These are phyloP conservation scores for Ochromonas danica DNA, from an alignment of 108 stramenopile genomes.

Conservation along the genomic window DNA sequence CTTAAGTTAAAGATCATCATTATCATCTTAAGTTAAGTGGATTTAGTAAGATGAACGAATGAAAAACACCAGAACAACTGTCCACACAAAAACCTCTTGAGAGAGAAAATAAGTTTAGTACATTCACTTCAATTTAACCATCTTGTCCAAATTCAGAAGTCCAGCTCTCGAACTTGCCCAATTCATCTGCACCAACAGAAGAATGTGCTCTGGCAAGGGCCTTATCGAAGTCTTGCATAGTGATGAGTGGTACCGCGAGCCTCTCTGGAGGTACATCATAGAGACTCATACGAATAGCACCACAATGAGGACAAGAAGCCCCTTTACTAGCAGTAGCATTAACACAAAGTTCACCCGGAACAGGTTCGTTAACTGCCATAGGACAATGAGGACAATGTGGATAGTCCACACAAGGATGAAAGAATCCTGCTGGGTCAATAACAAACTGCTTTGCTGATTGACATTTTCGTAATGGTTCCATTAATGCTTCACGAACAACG, in stretches of 20 bases:
- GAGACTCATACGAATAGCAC: slow-evolving; percentile 78
- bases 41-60: too few relatives aligned
- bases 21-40: too few relatives aligned
- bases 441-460: slow-evolving; percentile 87
- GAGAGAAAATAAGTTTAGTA: too few relatives aligned
- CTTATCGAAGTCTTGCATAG: slow-evolving; percentile 51
- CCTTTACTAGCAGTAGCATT: slow-evolving; percentile 61
- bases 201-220: slow-evolving; percentile 48
- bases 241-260: slow-evolving; percentile 30
- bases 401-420: slow-evolving; percentile 51
- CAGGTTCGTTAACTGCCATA: slow-evolving; percentile 61
- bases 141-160: slow-evolving; percentile 80
- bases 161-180: slow-evolving; percentile 86
- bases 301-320: slow-evolving; percentile 78
- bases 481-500: slow-evolving; percentile 91
- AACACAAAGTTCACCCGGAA: slow-evolving; percentile 25
- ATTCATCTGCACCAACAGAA: slow-evolving; percentile 85
- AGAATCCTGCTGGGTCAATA: background rate
- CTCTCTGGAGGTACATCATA: slow-evolving; percentile 81
- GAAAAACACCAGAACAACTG: too few relatives aligned
- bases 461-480: slow-evolving; percentile 91
- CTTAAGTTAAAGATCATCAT: too few relatives aligned
- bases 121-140: too few relatives aligned
- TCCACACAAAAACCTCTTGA: too few relatives aligned
- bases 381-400: slow-evolving; percentile 87